Evolutionary conservation across 495 filamentous ascomycete genomes (phyloP).

Genomic region (Aspergillus diversus): DNA sequence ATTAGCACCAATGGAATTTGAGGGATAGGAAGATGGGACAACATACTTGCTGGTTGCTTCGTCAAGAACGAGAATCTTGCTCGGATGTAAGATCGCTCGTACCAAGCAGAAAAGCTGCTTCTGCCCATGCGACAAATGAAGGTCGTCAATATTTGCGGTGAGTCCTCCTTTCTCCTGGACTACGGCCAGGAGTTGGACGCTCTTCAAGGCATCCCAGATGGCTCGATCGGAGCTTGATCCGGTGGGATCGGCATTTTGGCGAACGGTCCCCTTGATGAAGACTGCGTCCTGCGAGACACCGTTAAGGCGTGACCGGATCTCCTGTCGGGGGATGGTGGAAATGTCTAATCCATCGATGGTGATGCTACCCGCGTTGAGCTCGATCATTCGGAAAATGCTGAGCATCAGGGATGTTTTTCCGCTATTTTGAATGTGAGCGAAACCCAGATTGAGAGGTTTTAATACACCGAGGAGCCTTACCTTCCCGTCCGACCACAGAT

Average conservation of each 20-base stretch:
- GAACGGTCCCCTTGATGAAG: slow-evolving; percentile 49
- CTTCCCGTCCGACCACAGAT: slow-evolving; percentile 54
- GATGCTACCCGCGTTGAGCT: slow-evolving; percentile 36
- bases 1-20: background rate
- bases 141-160: slow-evolving; percentile 35
- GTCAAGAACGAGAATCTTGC: slow-evolving; percentile 15
- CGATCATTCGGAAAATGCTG: slow-evolving; percentile 47
- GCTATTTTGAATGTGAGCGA: slow-evolving; percentile 27
- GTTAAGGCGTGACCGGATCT: slow-evolving; percentile 38
- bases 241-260: slow-evolving; percentile 51
- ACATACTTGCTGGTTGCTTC: slow-evolving; percentile 39
- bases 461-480: slow-evolving; percentile 19
- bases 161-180: slow-evolving; percentile 47
- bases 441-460: too few species aligned
- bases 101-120: slow-evolving; percentile 17
- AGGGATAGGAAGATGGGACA: background rate
- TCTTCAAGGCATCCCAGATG: slow-evolving; percentile 41
- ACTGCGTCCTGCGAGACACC: slow-evolving; percentile 58
- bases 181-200: slow-evolving; percentile 43
- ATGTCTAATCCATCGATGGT: slow-evolving; percentile 47
- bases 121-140: slow-evolving; percentile 17
- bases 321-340: slow-evolving; percentile 34
- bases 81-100: slow-evolving; percentile 14
- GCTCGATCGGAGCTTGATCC: slow-evolving; percentile 27
- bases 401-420: slow-evolving; percentile 47